A percentile compares a stretch with the other conserved stretches of the same genome.
These are phyloP conservation scores for Agaricus sinodeliciosus DNA, from an alignment of 768 basidiomycete genomes.

Conservation along the genomic window DNA sequence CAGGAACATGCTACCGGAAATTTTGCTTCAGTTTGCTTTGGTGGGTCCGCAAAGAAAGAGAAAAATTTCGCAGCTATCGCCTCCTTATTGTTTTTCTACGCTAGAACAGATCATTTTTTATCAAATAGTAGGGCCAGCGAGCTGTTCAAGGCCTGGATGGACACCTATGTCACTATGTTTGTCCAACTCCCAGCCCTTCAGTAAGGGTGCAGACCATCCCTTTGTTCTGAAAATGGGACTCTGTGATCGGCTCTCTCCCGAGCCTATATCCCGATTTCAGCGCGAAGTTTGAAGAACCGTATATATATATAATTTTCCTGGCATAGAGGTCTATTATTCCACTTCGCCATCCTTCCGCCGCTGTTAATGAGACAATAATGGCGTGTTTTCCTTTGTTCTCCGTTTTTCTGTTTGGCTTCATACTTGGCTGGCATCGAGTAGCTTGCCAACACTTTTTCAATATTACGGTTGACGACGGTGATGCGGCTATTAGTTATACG, in stretches of 20 bases:
- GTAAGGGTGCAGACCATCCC: neutral
- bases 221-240: neutral
- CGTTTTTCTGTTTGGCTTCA: neutral
- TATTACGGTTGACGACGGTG: conserved; percentile 7
- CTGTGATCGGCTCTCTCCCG: neutral
- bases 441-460: neutral
- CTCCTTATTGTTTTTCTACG: too few species aligned
- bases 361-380: neutral
- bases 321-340: neutral
- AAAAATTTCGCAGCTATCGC: too few species aligned
- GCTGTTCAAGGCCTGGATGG: too few species aligned
- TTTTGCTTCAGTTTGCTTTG: neutral
- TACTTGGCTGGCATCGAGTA: neutral
- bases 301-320: neutral
- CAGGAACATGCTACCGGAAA: too few species aligned
- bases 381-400: neutral
- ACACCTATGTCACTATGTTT: neutral
- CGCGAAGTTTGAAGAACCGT: too few species aligned
- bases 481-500: neutral
- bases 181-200: neutral
- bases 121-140: too few species aligned
- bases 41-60: neutral
- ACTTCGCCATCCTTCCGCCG: neutral
- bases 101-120: too few species aligned
- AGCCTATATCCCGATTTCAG: too few species aligned